A percentile compares a stretch with the other conserved stretches of the same genome.
Evolutionary conservation across 1,284 basidiomycete genomes (phyloP).

Genomic region (Cryptococcus sp.): DNA sequence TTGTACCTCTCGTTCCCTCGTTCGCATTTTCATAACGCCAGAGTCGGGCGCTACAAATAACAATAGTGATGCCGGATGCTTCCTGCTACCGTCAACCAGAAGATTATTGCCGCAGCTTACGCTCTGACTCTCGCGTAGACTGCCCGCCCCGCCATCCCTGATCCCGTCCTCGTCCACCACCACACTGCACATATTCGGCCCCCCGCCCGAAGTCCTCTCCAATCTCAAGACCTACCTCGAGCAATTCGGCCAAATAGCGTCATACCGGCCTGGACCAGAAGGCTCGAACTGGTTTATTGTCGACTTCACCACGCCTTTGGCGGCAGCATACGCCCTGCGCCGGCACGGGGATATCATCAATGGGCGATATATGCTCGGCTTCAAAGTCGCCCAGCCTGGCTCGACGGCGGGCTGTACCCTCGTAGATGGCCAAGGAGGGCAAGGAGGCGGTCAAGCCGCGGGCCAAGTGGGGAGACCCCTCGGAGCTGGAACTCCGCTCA

Average conservation of each 20-base stretch:
- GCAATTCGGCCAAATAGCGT: slow-evolving; percentile 35
- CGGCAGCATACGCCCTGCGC: slow-evolving; percentile 39
- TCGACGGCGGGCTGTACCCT: slow-evolving; percentile 30
- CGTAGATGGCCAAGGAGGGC: slow-evolving; percentile 14
- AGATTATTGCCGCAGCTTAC: background rate
- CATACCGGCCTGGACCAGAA: slow-evolving; percentile 41
- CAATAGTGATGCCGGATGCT: background rate
- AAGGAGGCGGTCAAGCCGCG: background rate
- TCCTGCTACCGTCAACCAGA: background rate
- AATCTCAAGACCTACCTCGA: slow-evolving; percentile 38
- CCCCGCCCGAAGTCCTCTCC: slow-evolving; percentile 34
- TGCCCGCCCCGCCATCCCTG: slow-evolving; percentile 37
- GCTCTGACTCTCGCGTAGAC: slow-evolving; percentile 7
- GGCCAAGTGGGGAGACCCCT: background rate
- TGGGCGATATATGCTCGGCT: slow-evolving; percentile 45
- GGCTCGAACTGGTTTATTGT: slow-evolving; percentile 47
- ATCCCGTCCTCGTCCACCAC: slow-evolving; percentile 33
- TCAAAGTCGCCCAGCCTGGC: slow-evolving; percentile 37
- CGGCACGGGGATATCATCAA: slow-evolving; percentile 47
- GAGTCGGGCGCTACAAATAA: background rate
- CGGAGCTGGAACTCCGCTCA: slow-evolving; percentile 31
- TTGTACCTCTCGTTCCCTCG: background rate
- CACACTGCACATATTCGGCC: slow-evolving; percentile 46
- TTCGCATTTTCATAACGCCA: background rate
- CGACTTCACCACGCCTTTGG: slow-evolving; percentile 30